Conservation (phyloP, 2,329 filamentous ascomycete genomes). For the Dactylonectria macrodidyma region DNA sequence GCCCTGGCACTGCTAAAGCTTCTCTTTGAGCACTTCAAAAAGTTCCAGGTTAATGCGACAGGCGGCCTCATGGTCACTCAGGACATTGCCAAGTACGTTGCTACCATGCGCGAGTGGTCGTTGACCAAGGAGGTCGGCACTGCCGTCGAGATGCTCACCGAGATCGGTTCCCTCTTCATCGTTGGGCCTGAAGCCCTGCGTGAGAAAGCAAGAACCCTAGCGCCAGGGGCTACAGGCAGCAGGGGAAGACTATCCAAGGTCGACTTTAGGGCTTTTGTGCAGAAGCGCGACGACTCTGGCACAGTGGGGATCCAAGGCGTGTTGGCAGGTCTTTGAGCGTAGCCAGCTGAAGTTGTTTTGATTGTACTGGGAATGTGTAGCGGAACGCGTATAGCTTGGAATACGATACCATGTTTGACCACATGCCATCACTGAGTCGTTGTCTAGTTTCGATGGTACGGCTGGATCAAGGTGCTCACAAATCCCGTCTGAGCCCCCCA, state of each 20-base stretch:
- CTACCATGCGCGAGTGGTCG: constrained; percentile 87
- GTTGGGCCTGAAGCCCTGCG: constrained; percentile 85
- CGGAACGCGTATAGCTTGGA: constrained; percentile 33
- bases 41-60: constrained; percentile 92
- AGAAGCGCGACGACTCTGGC: constrained; percentile 86
- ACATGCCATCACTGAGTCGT: neutral
- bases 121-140: constrained; percentile 77
- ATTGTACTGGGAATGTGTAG: constrained; percentile 23
- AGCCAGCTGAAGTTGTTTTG: constrained; percentile 23
- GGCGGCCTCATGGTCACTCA: constrained; percentile 96
- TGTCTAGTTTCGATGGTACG: constrained; percentile 4
- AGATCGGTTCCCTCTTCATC: constrained; percentile 96
- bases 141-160: constrained; percentile 87
- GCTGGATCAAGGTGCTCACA: constrained; percentile 42
- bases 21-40: constrained; percentile 93
- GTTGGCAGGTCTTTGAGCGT: constrained; percentile 70
- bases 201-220: constrained; percentile 77
- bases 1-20: constrained; percentile 83
- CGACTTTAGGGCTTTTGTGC: constrained; percentile 87
- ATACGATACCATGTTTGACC: constrained; percentile 46
- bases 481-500: constrained; percentile 51
- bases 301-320: constrained; percentile 88
- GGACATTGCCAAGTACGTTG: constrained; percentile 94
- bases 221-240: constrained; percentile 56
- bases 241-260: constrained; percentile 74